Evolutionary conservation across 2,329 filamentous ascomycete genomes (phyloP).

Genomic region (Tolypocladium nubicola): DNA sequence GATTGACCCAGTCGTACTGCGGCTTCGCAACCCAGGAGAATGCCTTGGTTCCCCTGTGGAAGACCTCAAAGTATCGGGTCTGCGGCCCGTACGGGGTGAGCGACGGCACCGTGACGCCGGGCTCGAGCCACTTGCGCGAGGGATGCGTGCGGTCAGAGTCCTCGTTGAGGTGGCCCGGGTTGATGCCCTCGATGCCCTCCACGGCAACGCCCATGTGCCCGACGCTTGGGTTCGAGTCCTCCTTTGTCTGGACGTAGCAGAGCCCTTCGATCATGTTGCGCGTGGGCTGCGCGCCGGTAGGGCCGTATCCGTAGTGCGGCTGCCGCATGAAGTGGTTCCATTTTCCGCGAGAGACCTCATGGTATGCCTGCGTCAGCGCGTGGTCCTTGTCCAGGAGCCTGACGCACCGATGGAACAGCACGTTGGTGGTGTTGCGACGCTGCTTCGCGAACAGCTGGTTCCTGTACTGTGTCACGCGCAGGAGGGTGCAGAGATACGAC

Average conservation of each 20-base stretch:
- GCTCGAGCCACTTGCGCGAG: constrained; percentile 21
- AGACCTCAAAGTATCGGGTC: constrained; percentile 23
- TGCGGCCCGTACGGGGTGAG: constrained; percentile 20
- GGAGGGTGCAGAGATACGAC: constrained; percentile 40
- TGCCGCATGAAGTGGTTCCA: constrained; percentile 46
- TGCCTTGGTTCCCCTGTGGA: constrained; percentile 18
- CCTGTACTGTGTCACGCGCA: constrained; percentile 31
- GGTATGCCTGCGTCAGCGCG: constrained; percentile 38
- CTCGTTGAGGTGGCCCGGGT: constrained; percentile 33
- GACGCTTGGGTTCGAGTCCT: constrained; percentile 35
- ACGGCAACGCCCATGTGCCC: constrained; percentile 22
- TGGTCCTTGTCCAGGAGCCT: constrained; percentile 42
- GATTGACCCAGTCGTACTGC: constrained; percentile 21
- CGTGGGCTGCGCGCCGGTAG: constrained; percentile 24
- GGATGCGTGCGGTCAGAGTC: constrained; percentile 40
- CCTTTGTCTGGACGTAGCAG: constrained; percentile 39
- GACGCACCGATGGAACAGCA: constrained; percentile 32
- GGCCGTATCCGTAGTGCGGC: constrained; percentile 33
- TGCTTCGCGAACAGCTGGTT: constrained; percentile 46
- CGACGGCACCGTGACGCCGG: constrained; percentile 17
- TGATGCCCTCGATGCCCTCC: constrained; percentile 20
- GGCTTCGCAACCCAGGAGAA: constrained; percentile 18
- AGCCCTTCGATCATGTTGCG: constrained; percentile 44
- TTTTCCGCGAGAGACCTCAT: constrained; percentile 39
- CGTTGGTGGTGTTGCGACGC: constrained; percentile 45